Percentiles rank a stretch among this genome's conserved stretches.
phyloP scores from a whole-genome alignment of 495 filamentous ascomycete species.

The Penicillium angulare region DNA sequence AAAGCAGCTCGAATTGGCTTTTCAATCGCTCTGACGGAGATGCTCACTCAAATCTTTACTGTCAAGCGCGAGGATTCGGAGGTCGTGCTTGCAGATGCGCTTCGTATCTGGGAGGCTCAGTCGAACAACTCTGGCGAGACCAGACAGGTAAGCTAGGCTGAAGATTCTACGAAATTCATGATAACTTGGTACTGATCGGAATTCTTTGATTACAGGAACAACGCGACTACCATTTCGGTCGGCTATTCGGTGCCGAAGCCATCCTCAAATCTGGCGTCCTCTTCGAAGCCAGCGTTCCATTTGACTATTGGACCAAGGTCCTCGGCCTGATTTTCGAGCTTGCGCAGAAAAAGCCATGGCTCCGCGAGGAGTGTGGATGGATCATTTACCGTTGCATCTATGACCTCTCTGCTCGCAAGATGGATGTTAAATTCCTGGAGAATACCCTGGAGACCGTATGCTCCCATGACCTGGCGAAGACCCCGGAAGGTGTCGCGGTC shows the following conservation, averaged over 20 bases:
- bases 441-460: conserved; percentile 60
- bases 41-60: conserved; percentile 59
- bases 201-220: conserved; percentile 63
- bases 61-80: conserved; percentile 21
- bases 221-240: conserved; percentile 79
- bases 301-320: conserved; percentile 59
- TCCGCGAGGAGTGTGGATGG: conserved; percentile 82
- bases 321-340: conserved; percentile 53
- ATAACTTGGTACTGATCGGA: not conserved
- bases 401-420: conserved; percentile 37
- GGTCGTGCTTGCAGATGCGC: conserved; percentile 48
- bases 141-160: conserved; percentile 50
- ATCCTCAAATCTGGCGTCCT: conserved; percentile 77
- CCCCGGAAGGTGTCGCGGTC: conserved; percentile 82
- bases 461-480: conserved; percentile 64
- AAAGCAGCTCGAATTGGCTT: conserved; percentile 92
- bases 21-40: conserved; percentile 82
- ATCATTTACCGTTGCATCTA: conserved; percentile 54
- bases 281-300: conserved; percentile 48
- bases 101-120: conserved; percentile 66
- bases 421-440: conserved; percentile 49
- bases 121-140: conserved; percentile 62
- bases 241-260: conserved; percentile 81
- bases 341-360: conserved; percentile 73
- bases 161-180: not conserved